phyloP scores from a whole-genome alignment of 805 yeast genomes.

The Clavispora fructus region DNA sequence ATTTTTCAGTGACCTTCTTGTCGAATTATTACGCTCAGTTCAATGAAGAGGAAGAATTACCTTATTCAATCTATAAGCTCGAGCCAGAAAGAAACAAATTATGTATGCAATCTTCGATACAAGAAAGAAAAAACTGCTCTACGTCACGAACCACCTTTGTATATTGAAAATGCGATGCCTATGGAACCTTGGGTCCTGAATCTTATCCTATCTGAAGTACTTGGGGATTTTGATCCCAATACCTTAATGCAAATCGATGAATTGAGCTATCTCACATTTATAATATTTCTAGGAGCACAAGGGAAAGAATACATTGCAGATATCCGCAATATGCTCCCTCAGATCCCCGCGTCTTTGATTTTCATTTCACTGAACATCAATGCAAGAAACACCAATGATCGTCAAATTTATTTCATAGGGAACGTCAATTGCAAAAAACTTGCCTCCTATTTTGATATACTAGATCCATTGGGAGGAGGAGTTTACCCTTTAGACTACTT shows the following conservation, averaged over 20 bases:
- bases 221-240: background rate
- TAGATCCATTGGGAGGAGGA: constrained; percentile 36
- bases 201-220: background rate
- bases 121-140: background rate
- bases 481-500: constrained; percentile 28
- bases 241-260: constrained; percentile 3
- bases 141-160: background rate
- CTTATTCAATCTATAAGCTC: background rate
- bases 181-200: background rate
- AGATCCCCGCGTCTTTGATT: constrained; percentile 3
- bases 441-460: constrained; percentile 19
- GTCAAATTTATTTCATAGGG: constrained; percentile 3
- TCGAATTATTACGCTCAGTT: background rate
- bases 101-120: background rate
- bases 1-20: background rate
- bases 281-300: constrained; percentile 27
- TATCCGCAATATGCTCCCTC: constrained; percentile 9
- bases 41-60: background rate
- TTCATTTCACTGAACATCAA: constrained; percentile 16
- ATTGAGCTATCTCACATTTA: constrained; percentile 6
- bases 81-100: background rate
- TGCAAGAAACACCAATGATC: background rate
- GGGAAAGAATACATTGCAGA: constrained; percentile 25
- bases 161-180: background rate
- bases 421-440: constrained; percentile 18